Conservation (phyloP, 345 rosid genomes). For the Boechera divaricarpa region DNA sequence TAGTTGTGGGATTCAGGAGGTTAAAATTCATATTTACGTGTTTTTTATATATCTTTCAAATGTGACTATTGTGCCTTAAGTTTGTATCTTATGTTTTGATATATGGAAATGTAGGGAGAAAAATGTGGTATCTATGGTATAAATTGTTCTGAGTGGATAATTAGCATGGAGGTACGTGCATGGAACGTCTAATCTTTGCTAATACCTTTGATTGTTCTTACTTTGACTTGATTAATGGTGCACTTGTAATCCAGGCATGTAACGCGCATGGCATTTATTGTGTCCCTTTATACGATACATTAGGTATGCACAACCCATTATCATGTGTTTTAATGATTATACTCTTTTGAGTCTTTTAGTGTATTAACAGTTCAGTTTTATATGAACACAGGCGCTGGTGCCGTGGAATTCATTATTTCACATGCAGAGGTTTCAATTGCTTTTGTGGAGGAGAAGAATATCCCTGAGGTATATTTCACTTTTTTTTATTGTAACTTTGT, state of each 20-base stretch:
- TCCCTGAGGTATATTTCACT: conserved; percentile 60
- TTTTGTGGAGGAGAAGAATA: conserved; percentile 80
- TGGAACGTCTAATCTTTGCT: background rate
- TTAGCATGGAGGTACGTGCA: conserved; percentile 82
- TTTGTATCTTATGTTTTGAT: background rate
- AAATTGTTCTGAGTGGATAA: conserved; percentile 78
- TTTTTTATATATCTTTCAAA: background rate
- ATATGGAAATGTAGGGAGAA: conserved; percentile 55
- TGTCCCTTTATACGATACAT: conserved; percentile 85
- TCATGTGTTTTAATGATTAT: background rate
- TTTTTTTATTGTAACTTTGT: background rate
- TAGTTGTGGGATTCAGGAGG: conserved; percentile 70
- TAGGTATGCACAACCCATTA: conserved; percentile 51
- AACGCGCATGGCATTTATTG: conserved; percentile 87
- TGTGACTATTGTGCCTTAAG: background rate
- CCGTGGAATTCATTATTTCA: conserved; percentile 71
- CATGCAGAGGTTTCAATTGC: conserved; percentile 81
- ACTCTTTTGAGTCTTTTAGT: conserved; percentile 7
- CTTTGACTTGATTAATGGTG: background rate
- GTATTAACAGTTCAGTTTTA: conserved; percentile 1
- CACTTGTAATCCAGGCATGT: conserved; percentile 68
- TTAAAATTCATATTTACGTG: conserved; percentile 9
- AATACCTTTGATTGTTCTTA: background rate
- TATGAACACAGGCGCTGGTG: conserved; percentile 67
- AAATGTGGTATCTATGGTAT: conserved; percentile 88